Evolutionary conservation across 352 stramenopile species (phyloP), one percentile per base, ranked within the genome.

Genomic region (Globisporangium canariense): DNA sequence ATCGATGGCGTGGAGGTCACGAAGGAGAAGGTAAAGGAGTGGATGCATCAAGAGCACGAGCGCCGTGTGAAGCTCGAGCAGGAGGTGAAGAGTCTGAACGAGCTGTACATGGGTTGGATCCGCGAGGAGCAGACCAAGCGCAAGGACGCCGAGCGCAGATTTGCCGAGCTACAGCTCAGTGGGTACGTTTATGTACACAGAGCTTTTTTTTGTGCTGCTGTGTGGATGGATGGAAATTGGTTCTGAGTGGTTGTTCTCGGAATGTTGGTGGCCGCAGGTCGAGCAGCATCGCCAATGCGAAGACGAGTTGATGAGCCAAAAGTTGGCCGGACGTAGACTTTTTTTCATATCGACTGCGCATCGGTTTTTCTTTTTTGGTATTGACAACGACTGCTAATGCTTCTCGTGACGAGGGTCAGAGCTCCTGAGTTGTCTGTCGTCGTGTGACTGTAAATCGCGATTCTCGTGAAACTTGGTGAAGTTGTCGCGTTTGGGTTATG

Each of bases 71-170:
- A 92, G 74, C 60, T 94, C 25, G 86, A 94, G 64, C 77, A 85
- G 43, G 83, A 94, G 59, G 66, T 94, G 22, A 91, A 91, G 68
- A 89, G 77, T 46, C 68, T 94, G 54, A 91, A 91, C 59, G 79
- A 90, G 7, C 65, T 93, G 64, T 94, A 93, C 71, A 92, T 91
- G 83, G 72, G 76, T 13, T 94, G 86, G 86, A 89, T 94, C 65
- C 80, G 81, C 20, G 78, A 92, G 43, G 86, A 94, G 70, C 83
- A 91, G 65, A 75, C 67, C 22, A 93, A 93, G 66, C 81, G 84
- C 38, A 89, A 90, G 75, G 72, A 68, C 40, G 75, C 75, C 2
- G 81, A 93, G 67, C 70, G 79, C 22, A 83, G 88, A 52, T 41
- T 93, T 47, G 63, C 70, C 0, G 66, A 80, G 53, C 64, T 88